These are phyloP conservation scores for Noccaea bulbosa DNA, from an alignment of 345 rosid species.

Conservation along the genomic window DNA sequence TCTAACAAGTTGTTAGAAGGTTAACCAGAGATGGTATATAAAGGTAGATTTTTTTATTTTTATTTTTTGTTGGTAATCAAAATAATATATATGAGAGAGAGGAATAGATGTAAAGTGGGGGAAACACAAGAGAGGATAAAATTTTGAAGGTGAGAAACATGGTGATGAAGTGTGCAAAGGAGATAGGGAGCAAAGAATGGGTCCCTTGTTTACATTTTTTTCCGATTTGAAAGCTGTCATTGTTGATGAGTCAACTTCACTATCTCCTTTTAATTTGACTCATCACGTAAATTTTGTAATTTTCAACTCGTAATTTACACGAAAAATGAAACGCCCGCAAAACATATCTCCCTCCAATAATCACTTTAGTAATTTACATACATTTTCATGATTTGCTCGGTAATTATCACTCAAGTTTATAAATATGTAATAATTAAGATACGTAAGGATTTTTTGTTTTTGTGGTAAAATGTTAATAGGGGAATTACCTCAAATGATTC, in stretches of 20 bases:
- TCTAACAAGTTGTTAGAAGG: too few relatives aligned
- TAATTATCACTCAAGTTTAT: conserved; percentile 2
- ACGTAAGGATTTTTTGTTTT: too few relatives aligned
- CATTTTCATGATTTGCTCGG: conserved; percentile 20
- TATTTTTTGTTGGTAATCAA: neutral
- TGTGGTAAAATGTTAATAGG: too few relatives aligned
- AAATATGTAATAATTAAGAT: conserved; percentile 1
- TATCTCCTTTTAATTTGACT: conserved; percentile 49
- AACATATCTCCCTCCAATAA: neutral
- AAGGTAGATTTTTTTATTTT: neutral
- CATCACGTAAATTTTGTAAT: conserved; percentile 35
- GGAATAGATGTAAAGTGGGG: too few relatives aligned
- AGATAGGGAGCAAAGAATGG: conserved; percentile 61
- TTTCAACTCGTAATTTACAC: conserved; percentile 30
- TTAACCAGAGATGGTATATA: neutral
- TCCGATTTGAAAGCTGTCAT: conserved; percentile 44
- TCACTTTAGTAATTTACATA: conserved; percentile 17
- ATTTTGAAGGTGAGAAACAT: conserved; percentile 24
- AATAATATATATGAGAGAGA: conserved; percentile 1
- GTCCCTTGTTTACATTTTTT: conserved; percentile 52
- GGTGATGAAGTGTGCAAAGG: conserved; percentile 51
- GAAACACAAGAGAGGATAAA: conserved; percentile 9
- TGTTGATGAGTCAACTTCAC: conserved; percentile 70
- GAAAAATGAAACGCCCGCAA: conserved; percentile 28
- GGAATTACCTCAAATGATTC: too few relatives aligned